Conservation (phyloP, 257 asterid genomes). For the Salvia hispanica region DNA sequence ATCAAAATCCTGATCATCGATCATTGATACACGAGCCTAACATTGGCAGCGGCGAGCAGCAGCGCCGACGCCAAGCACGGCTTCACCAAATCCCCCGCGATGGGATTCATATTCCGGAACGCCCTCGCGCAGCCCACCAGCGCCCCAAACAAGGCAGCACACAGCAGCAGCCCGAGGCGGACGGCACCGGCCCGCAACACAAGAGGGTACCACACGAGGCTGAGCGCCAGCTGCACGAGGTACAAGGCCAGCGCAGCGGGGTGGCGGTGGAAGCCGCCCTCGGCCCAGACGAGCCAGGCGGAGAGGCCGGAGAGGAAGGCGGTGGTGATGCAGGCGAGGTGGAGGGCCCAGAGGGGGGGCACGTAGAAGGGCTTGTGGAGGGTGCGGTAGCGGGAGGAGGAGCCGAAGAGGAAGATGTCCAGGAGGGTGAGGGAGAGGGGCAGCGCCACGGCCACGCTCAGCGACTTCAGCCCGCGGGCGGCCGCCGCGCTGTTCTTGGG, state of each 20-base stretch:
- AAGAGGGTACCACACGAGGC: conserved; percentile 80
- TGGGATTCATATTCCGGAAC: conserved; percentile 63
- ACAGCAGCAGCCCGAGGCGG: conserved; percentile 59
- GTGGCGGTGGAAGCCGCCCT: conserved; percentile 77
- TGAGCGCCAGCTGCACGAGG: conserved; percentile 51
- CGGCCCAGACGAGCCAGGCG: conserved; percentile 96
- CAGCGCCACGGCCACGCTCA: conserved; percentile 60
- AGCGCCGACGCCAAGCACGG: conserved; percentile 72
- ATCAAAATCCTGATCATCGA: not conserved
- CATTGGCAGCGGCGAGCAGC: conserved; percentile 52
- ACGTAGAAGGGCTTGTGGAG: conserved; percentile 68
- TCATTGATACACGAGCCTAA: conserved; percentile 54
- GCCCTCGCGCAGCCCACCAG: conserved; percentile 53
- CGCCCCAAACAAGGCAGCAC: conserved; percentile 61
- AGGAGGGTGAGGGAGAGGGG: conserved; percentile 57
- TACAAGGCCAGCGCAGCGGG: conserved; percentile 63
- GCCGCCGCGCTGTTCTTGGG: conserved; percentile 48
- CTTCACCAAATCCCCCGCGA: conserved; percentile 73
- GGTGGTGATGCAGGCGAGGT: conserved; percentile 57
- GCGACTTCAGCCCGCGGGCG: conserved; percentile 70
- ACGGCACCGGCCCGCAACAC: conserved; percentile 68
- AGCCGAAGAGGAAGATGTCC: conserved; percentile 65
- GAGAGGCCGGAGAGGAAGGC: conserved; percentile 70
- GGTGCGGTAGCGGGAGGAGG: conserved; percentile 54
- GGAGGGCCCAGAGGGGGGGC: conserved; percentile 88